Evolutionary conservation across 2,329 filamentous ascomycete species (phyloP).

Genomic region (Ophiostoma quercus): DNA sequence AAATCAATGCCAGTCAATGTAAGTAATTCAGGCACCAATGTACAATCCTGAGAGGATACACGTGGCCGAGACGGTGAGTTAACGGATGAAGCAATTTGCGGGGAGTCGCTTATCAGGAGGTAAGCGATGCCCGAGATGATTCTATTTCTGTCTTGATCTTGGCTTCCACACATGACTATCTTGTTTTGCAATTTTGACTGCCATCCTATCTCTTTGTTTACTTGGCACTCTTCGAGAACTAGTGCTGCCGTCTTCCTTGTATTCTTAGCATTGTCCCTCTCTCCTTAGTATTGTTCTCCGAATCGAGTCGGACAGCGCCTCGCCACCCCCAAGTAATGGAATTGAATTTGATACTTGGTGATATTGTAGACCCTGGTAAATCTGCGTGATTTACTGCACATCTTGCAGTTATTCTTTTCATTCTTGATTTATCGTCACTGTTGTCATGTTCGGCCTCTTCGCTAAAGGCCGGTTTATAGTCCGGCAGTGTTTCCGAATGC

Average conservation of each 20-base stretch:
- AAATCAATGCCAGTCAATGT: background rate
- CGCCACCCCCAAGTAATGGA: background rate
- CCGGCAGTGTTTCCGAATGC: background rate
- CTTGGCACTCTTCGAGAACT: background rate
- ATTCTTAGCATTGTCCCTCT: background rate
- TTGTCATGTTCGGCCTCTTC: background rate
- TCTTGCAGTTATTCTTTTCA: background rate
- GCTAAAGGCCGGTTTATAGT: background rate
- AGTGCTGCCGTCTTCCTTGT: background rate
- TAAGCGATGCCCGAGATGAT: background rate
- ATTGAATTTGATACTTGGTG: too few relatives aligned
- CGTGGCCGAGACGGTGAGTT: background rate
- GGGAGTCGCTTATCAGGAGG: background rate
- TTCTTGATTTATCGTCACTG: background rate
- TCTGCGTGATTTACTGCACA: too few relatives aligned
- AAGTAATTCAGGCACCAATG: background rate
- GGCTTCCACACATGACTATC: background rate
- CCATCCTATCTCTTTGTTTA: background rate
- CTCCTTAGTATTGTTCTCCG: conserved; percentile 6
- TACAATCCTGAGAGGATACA: background rate
- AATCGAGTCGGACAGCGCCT: background rate
- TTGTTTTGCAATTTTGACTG: background rate
- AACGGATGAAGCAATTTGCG: background rate
- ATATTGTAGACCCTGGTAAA: too few relatives aligned
- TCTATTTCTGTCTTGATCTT: background rate